A percentile compares a stretch with the other conserved stretches of the same genome.
Evolutionary conservation across 306 rosid genomes (phyloP).

Genomic region (Calophaca sinica): DNA sequence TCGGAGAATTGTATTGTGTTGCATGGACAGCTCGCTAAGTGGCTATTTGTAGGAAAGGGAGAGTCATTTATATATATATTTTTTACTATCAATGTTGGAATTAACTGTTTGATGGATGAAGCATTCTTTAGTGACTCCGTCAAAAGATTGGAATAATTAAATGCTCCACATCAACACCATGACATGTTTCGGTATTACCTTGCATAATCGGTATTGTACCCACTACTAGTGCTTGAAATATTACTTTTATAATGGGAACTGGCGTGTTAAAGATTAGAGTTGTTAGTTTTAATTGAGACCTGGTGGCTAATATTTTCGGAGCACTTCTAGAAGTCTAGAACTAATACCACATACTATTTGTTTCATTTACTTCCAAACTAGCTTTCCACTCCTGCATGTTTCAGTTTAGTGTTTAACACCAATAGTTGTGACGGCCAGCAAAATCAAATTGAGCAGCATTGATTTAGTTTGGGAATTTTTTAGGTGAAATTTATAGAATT

Average conservation of each 20-base stretch:
- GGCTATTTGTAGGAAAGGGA: slow-evolving; percentile 41
- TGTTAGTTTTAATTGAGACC: slow-evolving; percentile 16
- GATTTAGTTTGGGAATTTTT: no score
- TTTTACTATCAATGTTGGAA: neutral
- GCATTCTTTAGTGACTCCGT: slow-evolving; percentile 33
- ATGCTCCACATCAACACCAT: slow-evolving; percentile 1
- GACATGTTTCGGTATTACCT: slow-evolving; percentile 6
- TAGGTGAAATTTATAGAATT: no score
- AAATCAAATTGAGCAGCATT: no score
- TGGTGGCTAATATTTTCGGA: neutral
- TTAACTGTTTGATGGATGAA: slow-evolving; percentile 24
- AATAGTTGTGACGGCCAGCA: no score
- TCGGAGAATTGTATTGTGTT: slow-evolving; percentile 10
- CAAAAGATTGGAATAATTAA: slow-evolving; percentile 15
- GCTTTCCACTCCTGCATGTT: no score
- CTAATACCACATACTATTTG: neutral
- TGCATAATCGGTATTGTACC: neutral
- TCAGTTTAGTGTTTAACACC: no score
- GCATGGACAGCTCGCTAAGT: neutral
- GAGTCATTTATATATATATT: neutral
- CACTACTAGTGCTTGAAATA: slow-evolving; percentile 36
- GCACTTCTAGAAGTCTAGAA: neutral
- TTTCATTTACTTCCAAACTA: neutral
- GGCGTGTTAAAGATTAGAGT: slow-evolving; percentile 25
- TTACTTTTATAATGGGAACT: slow-evolving; percentile 20